A percentile compares a stretch with the other conserved stretches of the same genome.
These are phyloP conservation scores for Trematosphaeria pertusa DNA, from an alignment of 2,329 filamentous ascomycete genomes.

Conservation along the genomic window DNA sequence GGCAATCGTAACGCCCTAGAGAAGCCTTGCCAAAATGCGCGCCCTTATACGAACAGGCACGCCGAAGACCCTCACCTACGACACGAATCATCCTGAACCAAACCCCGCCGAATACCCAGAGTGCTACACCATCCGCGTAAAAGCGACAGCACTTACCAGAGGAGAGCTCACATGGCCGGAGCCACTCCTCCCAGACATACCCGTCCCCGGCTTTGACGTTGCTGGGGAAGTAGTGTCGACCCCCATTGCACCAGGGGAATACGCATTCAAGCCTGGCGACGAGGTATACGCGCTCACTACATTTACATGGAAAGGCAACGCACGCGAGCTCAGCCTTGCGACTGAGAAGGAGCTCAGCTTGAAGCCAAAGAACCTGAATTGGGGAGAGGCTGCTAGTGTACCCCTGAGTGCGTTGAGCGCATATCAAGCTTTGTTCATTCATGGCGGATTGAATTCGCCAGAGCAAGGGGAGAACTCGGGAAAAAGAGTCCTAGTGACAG, in stretches of 20 bases:
- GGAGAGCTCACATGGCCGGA: slow-evolving; percentile 55
- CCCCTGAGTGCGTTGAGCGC: slow-evolving; percentile 53
- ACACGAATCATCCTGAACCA: slow-evolving; percentile 24
- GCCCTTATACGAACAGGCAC: slow-evolving; percentile 25
- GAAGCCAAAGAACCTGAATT: slow-evolving; percentile 44
- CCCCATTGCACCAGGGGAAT: slow-evolving; percentile 30
- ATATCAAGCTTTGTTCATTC: slow-evolving; percentile 51
- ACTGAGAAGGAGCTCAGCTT: slow-evolving; percentile 47
- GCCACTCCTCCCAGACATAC: slow-evolving; percentile 29
- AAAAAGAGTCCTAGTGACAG: slow-evolving; percentile 54
- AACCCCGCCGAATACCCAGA: slow-evolving; percentile 24
- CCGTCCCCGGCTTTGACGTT: slow-evolving; percentile 53
- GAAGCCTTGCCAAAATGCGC: slow-evolving; percentile 17
- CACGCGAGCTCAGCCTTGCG: slow-evolving; percentile 47
- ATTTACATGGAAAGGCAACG: slow-evolving; percentile 46
- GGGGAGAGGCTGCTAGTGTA: slow-evolving; percentile 48
- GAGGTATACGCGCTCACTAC: slow-evolving; percentile 29
- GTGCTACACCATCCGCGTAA: slow-evolving; percentile 49
- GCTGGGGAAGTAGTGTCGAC: slow-evolving; percentile 49
- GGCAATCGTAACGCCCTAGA: no score
- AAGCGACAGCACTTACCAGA: slow-evolving; percentile 49
- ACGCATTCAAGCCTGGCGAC: slow-evolving; percentile 48
- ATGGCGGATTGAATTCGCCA: slow-evolving; percentile 13
- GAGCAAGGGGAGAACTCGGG: slow-evolving; percentile 10
- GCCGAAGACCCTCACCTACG: slow-evolving; percentile 21